phyloP scores from a whole-genome alignment of 805 yeast species.

The Spathaspora gorwiae region DNA sequence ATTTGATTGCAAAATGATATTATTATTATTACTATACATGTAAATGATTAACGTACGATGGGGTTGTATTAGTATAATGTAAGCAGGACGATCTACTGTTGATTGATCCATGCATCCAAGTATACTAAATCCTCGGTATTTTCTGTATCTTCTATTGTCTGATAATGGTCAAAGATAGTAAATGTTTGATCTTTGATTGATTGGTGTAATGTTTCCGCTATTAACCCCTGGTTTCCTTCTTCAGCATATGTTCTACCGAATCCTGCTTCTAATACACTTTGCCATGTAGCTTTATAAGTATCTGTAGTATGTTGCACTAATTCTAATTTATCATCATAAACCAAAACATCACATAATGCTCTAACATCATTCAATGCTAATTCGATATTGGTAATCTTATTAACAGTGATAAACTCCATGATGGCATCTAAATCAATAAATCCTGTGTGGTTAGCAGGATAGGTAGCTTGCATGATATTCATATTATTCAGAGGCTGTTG shows the following conservation, averaged over 20 bases:
- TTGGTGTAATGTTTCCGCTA: not conserved
- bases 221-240: conserved; percentile 5
- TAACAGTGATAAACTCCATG: conserved; percentile 62
- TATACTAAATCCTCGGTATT: conserved; percentile 25
- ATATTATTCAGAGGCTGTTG: conserved; percentile 30
- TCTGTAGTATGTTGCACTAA: conserved; percentile 47
- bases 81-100: not conserved
- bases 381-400: conserved; percentile 79
- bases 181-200: conserved; percentile 4
- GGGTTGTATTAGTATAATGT: no score
- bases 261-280: conserved; percentile 69
- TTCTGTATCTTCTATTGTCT: conserved; percentile 24
- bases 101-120: conserved; percentile 31
- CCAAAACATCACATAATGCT: conserved; percentile 80
- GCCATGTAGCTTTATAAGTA: conserved; percentile 79
- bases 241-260: conserved; percentile 36
- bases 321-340: conserved; percentile 83
- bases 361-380: conserved; percentile 69
- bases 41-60: no score
- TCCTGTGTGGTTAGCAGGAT: conserved; percentile 54
- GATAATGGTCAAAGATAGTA: conserved; percentile 23
- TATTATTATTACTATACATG: no score
- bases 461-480: conserved; percentile 44
- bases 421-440: conserved; percentile 74
- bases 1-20: no score